Base-by-base conservation (phyloP, 768 basidiomycete species). In the Trichaptum fuscoviolaceum region DNA sequence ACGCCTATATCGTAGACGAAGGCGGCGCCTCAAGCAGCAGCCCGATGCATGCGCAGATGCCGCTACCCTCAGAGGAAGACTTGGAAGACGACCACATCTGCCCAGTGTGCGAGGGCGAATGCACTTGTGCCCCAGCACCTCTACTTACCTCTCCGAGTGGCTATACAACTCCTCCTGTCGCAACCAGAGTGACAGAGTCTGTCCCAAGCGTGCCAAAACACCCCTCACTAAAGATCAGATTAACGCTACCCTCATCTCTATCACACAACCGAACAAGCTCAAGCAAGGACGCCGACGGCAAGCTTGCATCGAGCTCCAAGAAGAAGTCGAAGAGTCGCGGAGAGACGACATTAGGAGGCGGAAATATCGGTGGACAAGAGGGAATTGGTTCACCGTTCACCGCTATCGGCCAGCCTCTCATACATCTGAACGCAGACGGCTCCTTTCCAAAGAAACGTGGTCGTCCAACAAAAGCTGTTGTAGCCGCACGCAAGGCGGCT, bases 31-130 rank as follows among this genome's bases (percentile, higher is more conserved):
- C 72, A 77, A 79, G 72, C 71, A 71, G 57, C 70, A 68, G 71
- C 70, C 70, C 73, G 63, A 66, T 72, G 64, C 67, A 52, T 52
- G 42, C 42, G 42, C 42, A 52, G 42, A 52, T 52, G 42, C 15
- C 70, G 35, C 68, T 65, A 35, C 69, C 30, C 23, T 34, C 72
- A 36, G 69, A 70, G 67, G 81, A 83, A 77, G 86, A 87, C 80
- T 88, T 90, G 77, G 92, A 93, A 74, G 90, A 91, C 83, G 85
- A 86, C 85, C 89, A 92, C 75, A 92, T 93, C 66, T 94, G 92
- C 77, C 92, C 91, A 8, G 91, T 93, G 69, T 94, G 92, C 90
- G 92, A 93, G 82, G 88, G 90, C 73, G 88, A 91, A 74, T 94
- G 92, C 81, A 93, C 90, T 34, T 93, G 92, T 82, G 76, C 78